Evolutionary conservation across 2,329 filamentous ascomycete species (phyloP).

Genomic region (Talaromyces sp.): DNA sequence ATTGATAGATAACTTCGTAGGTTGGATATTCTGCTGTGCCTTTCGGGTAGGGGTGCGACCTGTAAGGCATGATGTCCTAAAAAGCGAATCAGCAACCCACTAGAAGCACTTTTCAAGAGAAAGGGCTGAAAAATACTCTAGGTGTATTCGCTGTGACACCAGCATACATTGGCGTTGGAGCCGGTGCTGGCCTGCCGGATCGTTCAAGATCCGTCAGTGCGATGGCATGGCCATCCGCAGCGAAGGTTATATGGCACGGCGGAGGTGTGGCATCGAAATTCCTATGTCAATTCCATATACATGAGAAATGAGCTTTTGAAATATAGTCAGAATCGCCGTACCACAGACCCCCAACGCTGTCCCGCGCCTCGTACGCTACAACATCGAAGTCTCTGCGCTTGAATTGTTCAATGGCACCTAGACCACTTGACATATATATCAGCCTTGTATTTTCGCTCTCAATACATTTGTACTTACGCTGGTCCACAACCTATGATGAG

Average conservation of each 20-base stretch:
- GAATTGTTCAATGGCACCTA: conserved; percentile 6
- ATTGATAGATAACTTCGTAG: conserved; percentile 1
- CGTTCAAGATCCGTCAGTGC: conserved; percentile 2
- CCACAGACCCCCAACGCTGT: background rate
- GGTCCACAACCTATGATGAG: conserved; percentile 5
- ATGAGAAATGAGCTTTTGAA: background rate
- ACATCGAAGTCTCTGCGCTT: conserved; percentile 1
- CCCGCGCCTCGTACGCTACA: conserved; percentile 4
- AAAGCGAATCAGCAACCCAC: background rate
- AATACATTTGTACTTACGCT: background rate
- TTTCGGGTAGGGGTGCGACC: background rate
- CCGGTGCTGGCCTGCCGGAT: background rate
- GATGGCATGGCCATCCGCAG: conserved; percentile 2
- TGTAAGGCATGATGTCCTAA: conserved; percentile 5
- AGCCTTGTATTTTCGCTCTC: background rate
- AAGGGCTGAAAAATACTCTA: background rate
- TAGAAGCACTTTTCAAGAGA: no score
- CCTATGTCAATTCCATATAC: background rate
- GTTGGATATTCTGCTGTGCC: background rate
- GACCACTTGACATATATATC: background rate
- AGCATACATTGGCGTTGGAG: conserved; percentile 2
- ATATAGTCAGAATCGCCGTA: background rate
- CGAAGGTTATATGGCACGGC: background rate
- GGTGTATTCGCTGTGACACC: conserved; percentile 3
- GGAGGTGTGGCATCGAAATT: conserved; percentile 1